Conservation (phyloP, 2,329 filamentous ascomycete species). For the Aspergillus sp. region DNA sequence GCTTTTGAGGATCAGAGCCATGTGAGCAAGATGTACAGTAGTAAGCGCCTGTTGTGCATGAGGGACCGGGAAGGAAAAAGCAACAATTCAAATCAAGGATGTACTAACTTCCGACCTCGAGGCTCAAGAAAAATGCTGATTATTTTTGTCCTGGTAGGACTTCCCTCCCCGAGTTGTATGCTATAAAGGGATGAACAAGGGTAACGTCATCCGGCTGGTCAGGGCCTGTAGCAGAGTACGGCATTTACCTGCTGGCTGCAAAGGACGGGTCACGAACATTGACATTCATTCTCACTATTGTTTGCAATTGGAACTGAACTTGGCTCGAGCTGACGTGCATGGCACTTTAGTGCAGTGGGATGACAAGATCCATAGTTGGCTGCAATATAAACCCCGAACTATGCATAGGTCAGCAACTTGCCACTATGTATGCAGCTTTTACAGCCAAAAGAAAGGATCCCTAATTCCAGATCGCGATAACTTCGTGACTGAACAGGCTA, state of each 20-base stretch:
- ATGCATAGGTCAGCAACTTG: not conserved
- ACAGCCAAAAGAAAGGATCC: not conserved
- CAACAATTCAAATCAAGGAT: not conserved
- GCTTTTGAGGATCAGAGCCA: not conserved
- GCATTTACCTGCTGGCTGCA: not conserved
- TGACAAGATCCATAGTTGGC: not conserved
- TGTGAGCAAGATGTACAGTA: not conserved
- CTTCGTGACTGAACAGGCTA: not conserved
- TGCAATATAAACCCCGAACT: not conserved
- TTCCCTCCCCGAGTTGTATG: not conserved
- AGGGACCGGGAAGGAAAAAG: not conserved
- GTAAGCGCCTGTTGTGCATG: not conserved
- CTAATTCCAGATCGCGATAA: not conserved
- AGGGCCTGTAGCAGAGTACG: not conserved
- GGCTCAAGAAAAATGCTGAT: not conserved
- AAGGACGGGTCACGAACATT: not conserved
- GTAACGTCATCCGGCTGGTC: not conserved
- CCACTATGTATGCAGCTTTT: not conserved
- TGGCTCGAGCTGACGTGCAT: not conserved
- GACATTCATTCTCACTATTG: not conserved
- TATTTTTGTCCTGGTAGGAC: not conserved
- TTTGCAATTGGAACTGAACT: not conserved
- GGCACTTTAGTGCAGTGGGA: not conserved
- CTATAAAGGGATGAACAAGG: not conserved
- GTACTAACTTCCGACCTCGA: not conserved